Evolutionary conservation across 192 early-diverging fungal genomes (phyloP).

Genomic region (Rhizoclosmatium globosum): DNA sequence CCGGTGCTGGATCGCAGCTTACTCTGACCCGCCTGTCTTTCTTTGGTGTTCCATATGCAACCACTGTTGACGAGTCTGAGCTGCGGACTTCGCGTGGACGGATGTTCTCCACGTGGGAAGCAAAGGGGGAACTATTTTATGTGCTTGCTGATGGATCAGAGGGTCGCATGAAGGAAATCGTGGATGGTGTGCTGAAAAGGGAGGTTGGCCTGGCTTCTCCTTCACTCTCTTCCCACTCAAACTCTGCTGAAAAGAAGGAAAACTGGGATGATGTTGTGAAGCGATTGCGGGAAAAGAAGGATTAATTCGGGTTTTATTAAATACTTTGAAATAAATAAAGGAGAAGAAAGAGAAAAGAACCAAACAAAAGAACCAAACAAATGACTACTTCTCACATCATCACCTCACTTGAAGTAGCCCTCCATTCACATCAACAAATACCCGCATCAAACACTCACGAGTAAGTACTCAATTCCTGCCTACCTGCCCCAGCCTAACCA

Average conservation of each 20-base stretch:
- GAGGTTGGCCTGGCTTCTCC: neutral
- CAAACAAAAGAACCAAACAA: neutral
- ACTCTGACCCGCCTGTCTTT: slow-evolving; percentile 21
- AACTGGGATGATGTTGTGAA: slow-evolving; percentile 30
- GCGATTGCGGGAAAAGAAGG: slow-evolving; percentile 12
- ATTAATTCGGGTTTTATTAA: slow-evolving; percentile 4
- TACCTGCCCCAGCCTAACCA: neutral
- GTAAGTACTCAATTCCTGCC: neutral
- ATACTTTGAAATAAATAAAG: neutral
- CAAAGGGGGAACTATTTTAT: neutral
- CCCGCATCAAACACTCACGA: neutral
- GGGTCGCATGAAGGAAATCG: neutral
- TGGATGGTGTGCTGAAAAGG: neutral
- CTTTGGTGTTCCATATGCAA: slow-evolving; percentile 25
- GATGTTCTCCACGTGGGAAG: slow-evolving; percentile 35
- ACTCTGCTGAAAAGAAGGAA: neutral
- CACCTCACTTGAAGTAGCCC: neutral
- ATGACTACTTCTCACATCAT: neutral
- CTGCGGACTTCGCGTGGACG: slow-evolving; percentile 7
- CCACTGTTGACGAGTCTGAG: neutral
- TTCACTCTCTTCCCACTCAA: neutral
- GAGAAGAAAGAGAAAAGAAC: neutral
- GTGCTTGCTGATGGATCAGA: slow-evolving; percentile 16
- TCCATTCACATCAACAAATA: neutral
- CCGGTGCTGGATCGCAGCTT: neutral